A percentile compares a stretch with the other conserved stretches of the same genome.
Evolutionary conservation across 176 grass and related monocot genomes (phyloP).

Genomic region (Dendrocalamus sinicus): DNA sequence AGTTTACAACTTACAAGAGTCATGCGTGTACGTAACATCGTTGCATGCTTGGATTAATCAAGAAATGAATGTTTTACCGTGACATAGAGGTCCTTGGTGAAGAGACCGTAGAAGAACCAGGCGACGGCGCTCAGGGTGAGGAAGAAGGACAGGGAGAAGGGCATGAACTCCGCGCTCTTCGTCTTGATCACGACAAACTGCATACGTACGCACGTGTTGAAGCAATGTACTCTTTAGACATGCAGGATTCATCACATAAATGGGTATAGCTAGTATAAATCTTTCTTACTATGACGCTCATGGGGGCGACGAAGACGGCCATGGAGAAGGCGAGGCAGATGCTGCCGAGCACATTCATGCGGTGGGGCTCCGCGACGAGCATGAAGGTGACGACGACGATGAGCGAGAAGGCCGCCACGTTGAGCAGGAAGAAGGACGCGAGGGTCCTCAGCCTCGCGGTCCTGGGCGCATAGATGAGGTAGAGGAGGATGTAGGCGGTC

Average conservation of each 20-base stretch:
- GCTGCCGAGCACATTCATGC: slow-evolving; percentile 70
- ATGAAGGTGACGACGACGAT: slow-evolving; percentile 60
- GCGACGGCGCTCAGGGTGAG: slow-evolving; percentile 78
- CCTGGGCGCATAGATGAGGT: slow-evolving; percentile 67
- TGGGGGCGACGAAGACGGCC: slow-evolving; percentile 84
- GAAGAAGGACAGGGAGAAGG: slow-evolving; percentile 79
- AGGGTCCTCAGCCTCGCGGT: slow-evolving; percentile 49
- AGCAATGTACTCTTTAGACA: neutral
- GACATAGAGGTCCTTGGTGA: slow-evolving; percentile 74
- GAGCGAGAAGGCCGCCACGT: slow-evolving; percentile 65
- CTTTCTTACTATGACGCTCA: slow-evolving; percentile 83
- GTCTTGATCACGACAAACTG: slow-evolving; percentile 83
- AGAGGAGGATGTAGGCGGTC: slow-evolving; percentile 66
- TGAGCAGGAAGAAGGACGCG: slow-evolving; percentile 60
- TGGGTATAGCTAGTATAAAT: neutral
- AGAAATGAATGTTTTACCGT: slow-evolving; percentile 37
- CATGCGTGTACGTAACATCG: neutral
- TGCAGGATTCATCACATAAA: neutral
- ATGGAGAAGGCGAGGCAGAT: slow-evolving; percentile 89
- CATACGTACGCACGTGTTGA: neutral
- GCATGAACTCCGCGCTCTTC: slow-evolving; percentile 94
- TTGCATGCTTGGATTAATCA: neutral
- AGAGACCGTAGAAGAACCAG: slow-evolving; percentile 80
- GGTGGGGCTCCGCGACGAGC: slow-evolving; percentile 42
- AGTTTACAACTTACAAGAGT: neutral